Conservation (phyloP, 2,329 filamentous ascomycete genomes). For the Sclerotinia trifoliorum region DNA sequence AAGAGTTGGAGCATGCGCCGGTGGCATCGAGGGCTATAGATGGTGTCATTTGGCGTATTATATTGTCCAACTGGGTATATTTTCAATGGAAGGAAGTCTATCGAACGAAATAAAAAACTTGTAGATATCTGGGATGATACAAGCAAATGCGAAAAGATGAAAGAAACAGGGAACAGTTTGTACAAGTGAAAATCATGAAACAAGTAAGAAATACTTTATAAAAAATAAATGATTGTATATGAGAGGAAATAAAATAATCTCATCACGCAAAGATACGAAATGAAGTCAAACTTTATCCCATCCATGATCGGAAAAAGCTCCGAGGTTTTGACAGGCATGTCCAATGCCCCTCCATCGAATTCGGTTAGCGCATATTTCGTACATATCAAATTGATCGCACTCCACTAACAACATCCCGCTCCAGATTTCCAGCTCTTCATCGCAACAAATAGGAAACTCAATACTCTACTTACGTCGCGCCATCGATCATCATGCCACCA, state of each 20-base stretch:
- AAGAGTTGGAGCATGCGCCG: slow-evolving; percentile 4
- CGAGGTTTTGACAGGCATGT: not conserved
- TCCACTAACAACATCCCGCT: not conserved
- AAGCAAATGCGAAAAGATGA: not conserved
- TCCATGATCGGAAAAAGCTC: not conserved
- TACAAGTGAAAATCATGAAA: not conserved
- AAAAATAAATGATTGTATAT: slow-evolving; percentile 4
- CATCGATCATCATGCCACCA: slow-evolving; percentile 31
- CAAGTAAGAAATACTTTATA: not conserved
- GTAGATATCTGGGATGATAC: not conserved
- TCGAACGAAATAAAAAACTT: not conserved
- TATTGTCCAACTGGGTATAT: not conserved
- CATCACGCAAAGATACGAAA: not conserved
- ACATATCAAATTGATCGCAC: slow-evolving; percentile 1
- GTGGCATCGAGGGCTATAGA: slow-evolving; percentile 12
- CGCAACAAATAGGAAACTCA: not conserved
- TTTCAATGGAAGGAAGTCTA: not conserved
- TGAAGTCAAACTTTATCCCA: not conserved
- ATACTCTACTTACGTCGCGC: not conserved
- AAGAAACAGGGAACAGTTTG: not conserved
- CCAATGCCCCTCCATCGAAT: slow-evolving; percentile 7
- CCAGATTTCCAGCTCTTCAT: not conserved
- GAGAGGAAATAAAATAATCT: not conserved
- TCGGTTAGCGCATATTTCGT: not conserved
- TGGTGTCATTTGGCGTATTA: slow-evolving; percentile 6